A percentile compares a stretch with the other conserved stretches of the same genome.
Evolutionary conservation across 768 basidiomycete genomes (phyloP).

Genomic region (Russula foetens): DNA sequence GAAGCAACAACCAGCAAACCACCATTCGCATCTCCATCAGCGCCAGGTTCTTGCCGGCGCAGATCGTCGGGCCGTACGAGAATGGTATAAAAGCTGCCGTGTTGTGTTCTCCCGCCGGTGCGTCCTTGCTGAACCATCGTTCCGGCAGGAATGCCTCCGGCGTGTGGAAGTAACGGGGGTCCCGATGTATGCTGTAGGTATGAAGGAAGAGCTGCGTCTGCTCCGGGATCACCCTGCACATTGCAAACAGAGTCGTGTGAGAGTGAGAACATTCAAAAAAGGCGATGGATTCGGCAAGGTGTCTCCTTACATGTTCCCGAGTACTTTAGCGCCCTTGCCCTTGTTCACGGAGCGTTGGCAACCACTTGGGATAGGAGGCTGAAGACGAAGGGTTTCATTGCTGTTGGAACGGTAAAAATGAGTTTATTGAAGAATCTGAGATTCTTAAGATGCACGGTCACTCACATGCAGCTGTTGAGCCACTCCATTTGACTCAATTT

Average conservation of each 20-base stretch:
- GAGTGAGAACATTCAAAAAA: background rate
- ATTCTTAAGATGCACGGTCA: background rate
- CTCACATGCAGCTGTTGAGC: slow-evolving; percentile 15
- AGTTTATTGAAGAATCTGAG: too few relatives aligned
- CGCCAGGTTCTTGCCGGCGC: slow-evolving; percentile 38
- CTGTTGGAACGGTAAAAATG: slow-evolving; percentile 23
- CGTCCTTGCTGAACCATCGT: slow-evolving; percentile 6
- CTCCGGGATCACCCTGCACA: slow-evolving; percentile 8
- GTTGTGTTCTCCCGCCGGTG: slow-evolving; percentile 21
- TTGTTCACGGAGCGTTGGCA: slow-evolving; percentile 34
- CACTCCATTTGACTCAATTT: slow-evolving; percentile 9
- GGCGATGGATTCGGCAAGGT: background rate
- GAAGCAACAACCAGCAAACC: slow-evolving; percentile 30
- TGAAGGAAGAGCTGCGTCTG: slow-evolving; percentile 9
- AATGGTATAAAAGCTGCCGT: slow-evolving; percentile 34
- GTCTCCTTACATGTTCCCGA: slow-evolving; percentile 1
- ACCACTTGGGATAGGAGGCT: slow-evolving; percentile 41
- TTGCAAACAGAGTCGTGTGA: background rate
- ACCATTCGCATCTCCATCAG: slow-evolving; percentile 34
- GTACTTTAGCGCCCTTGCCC: slow-evolving; percentile 27
- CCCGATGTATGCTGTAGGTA: slow-evolving; percentile 14
- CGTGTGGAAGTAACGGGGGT: slow-evolving; percentile 4
- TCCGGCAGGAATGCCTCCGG: slow-evolving; percentile 13
- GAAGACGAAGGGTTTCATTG: slow-evolving; percentile 43
- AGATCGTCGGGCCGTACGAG: slow-evolving; percentile 35